Evolutionary conservation across 129 eudicot species (phyloP).

Genomic region (Flaveria ramosissima): DNA sequence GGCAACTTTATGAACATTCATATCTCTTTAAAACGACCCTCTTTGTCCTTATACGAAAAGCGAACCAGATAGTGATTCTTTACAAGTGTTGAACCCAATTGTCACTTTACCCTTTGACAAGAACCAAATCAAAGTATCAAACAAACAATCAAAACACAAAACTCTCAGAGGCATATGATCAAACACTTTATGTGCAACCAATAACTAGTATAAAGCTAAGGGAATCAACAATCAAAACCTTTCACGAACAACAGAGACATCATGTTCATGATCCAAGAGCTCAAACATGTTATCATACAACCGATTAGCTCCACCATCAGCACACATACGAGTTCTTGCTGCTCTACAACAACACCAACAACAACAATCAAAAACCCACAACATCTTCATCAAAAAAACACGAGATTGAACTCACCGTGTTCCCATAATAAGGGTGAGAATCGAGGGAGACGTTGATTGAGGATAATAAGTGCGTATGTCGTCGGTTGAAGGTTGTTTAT

Average conservation of each 20-base stretch:
- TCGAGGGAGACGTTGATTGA: slow-evolving; percentile 38
- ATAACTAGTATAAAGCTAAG: background rate
- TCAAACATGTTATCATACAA: slow-evolving; percentile 46
- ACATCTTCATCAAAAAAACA: background rate
- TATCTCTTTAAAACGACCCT: background rate
- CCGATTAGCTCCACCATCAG: slow-evolving; percentile 60
- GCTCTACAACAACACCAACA: slow-evolving; percentile 40
- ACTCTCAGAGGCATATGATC: slow-evolving; percentile 25
- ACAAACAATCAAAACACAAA: background rate
- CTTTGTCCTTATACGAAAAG: background rate
- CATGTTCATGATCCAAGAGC: slow-evolving; percentile 29
- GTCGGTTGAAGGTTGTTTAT: slow-evolving; percentile 12
- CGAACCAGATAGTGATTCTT: background rate
- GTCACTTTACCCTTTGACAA: slow-evolving; percentile 3
- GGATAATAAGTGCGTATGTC: slow-evolving; percentile 35
- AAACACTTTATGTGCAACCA: slow-evolving; percentile 8
- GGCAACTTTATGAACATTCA: background rate
- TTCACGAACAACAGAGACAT: slow-evolving; percentile 25
- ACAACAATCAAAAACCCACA: background rate
- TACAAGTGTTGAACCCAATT: slow-evolving; percentile 2
- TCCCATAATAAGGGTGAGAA: slow-evolving; percentile 42
- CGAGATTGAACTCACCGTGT: slow-evolving; percentile 32
- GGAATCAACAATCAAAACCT: slow-evolving; percentile 22
- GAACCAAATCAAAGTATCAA: background rate
- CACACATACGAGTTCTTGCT: slow-evolving; percentile 51